These are phyloP conservation scores for Geum urbanum DNA, from an alignment of 306 rosid species.

Conservation along the genomic window DNA sequence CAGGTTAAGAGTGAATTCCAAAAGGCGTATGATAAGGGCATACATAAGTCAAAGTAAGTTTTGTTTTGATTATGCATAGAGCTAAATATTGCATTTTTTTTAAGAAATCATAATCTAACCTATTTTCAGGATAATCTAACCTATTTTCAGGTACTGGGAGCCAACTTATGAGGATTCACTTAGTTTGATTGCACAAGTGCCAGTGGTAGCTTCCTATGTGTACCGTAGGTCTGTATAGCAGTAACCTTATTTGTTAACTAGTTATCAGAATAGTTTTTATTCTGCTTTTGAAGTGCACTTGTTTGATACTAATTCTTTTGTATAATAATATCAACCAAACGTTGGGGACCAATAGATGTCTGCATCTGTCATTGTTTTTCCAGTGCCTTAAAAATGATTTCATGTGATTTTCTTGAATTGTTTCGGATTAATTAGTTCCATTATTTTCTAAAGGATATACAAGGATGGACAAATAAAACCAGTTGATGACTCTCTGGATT, in stretches of 20 bases:
- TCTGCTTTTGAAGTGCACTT: background rate
- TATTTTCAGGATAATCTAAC: conserved; percentile 38
- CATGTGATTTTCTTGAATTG: conserved; percentile 19
- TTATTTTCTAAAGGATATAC: conserved; percentile 56
- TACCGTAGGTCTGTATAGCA: conserved; percentile 69
- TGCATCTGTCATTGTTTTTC: background rate
- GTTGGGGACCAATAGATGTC: conserved; percentile 4
- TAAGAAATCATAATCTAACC: conserved; percentile 13
- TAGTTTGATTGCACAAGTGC: conserved; percentile 89
- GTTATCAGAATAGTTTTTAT: background rate
- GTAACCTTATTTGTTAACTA: background rate
- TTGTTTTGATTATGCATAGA: conserved; percentile 4
- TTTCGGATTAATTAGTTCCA: conserved; percentile 23
- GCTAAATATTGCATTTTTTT: conserved; percentile 18
- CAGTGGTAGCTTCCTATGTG: conserved; percentile 82
- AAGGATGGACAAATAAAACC: conserved; percentile 77
- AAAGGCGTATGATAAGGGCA: conserved; percentile 86
- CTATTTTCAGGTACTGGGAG: conserved; percentile 82
- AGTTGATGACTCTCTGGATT: conserved; percentile 77
- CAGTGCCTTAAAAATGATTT: background rate
- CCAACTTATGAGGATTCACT: conserved; percentile 92
- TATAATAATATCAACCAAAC: background rate
- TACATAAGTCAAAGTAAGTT: conserved; percentile 63
- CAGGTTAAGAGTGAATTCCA: conserved; percentile 94
- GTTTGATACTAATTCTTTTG: conserved; percentile 1